These are phyloP conservation scores for Tylopilus sp. DNA, from an alignment of 1,284 basidiomycete species.

Conservation along the genomic window DNA sequence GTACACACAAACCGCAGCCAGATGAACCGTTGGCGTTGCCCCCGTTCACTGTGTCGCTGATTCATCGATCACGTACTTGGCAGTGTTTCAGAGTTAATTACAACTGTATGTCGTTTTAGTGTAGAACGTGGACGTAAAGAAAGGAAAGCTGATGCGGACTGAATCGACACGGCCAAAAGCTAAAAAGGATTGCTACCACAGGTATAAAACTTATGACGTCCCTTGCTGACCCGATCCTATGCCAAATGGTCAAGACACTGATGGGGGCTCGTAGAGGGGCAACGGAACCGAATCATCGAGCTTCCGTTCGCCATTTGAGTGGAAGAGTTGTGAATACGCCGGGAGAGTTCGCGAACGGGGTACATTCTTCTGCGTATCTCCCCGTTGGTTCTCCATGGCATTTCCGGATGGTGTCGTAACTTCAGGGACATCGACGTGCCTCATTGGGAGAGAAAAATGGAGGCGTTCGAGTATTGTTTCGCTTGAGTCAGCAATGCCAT, in stretches of 20 bases:
- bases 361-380: conserved; percentile 17
- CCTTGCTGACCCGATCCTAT: conserved; percentile 5
- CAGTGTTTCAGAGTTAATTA: not conserved
- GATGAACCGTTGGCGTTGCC: too few species aligned
- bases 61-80: not conserved
- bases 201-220: not conserved
- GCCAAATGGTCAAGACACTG: conserved; percentile 4
- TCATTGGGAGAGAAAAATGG: conserved; percentile 49
- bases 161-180: conserved; percentile 7
- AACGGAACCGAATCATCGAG: conserved; percentile 62
- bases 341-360: conserved; percentile 49
- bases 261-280: conserved; percentile 51
- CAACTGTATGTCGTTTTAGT: not conserved
- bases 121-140: not conserved
- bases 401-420: conserved; percentile 25
- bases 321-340: conserved; percentile 70
- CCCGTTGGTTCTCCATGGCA: conserved; percentile 6
- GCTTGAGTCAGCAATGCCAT: conserved; percentile 42
- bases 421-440: conserved; percentile 40
- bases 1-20: not conserved
- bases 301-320: conserved; percentile 65
- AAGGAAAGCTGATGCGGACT: conserved; percentile 9
- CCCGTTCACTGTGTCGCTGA: not conserved
- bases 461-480: conserved; percentile 36
- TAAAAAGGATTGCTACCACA: not conserved